These are phyloP conservation scores for Leishmania arabica DNA, from an alignment of 208 protist species.

Conservation along the genomic window DNA sequence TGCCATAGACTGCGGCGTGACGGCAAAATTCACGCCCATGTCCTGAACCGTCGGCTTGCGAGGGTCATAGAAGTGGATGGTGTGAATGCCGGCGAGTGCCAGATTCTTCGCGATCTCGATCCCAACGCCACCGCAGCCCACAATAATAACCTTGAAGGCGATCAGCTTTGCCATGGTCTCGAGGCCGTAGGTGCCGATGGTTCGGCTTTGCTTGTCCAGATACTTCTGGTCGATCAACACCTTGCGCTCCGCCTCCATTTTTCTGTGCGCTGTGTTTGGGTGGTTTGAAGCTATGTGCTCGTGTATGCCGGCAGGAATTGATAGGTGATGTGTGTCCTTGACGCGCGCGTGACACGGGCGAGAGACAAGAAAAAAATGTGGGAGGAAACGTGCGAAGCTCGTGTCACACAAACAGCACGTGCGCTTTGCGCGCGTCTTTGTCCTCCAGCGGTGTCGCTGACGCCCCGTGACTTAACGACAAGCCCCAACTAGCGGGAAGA, in stretches of 20 bases:
- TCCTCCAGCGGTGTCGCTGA: background rate
- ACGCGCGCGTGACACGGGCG: background rate
- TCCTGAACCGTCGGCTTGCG: slow-evolving; percentile 46
- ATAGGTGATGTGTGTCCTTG: background rate
- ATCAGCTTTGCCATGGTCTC: slow-evolving; percentile 93
- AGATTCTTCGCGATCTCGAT: slow-evolving; percentile 94
- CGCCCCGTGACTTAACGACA: background rate
- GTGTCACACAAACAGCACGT: background rate
- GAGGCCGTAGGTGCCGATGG: slow-evolving; percentile 91
- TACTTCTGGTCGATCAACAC: slow-evolving; percentile 76
- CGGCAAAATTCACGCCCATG: slow-evolving; percentile 92
- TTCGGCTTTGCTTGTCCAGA: slow-evolving; percentile 92
- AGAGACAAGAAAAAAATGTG: background rate
- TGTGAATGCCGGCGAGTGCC: slow-evolving; percentile 83
- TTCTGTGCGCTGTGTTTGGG: background rate
- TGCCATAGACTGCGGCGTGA: slow-evolving; percentile 60
- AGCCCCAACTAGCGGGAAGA: background rate
- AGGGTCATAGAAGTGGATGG: slow-evolving; percentile 84
- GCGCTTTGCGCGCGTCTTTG: background rate
- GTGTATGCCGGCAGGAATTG: background rate
- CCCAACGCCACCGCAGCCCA: slow-evolving; percentile 90
- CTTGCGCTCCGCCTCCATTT: slow-evolving; percentile 27
- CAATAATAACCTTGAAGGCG: slow-evolving; percentile 90
- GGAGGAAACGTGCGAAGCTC: background rate
- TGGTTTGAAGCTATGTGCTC: background rate